A percentile compares a stretch with the other conserved stretches of the same genome.
These are phyloP conservation scores for Geranomyces variabilis DNA, from an alignment of 192 early-diverging fungal genomes.

Conservation along the genomic window DNA sequence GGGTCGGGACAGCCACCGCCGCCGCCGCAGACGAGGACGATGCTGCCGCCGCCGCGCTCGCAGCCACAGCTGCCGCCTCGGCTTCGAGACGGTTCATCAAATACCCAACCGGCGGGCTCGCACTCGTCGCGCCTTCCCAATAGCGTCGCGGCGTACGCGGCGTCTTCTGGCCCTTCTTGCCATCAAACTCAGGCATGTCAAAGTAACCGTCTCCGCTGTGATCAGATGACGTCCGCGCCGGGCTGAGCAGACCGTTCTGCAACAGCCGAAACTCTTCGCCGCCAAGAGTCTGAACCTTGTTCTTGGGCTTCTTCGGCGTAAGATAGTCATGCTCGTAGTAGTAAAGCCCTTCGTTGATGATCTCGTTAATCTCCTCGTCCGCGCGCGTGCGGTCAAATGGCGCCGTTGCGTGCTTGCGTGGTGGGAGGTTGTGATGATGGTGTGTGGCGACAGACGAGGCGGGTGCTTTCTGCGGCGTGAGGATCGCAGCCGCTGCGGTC, in stretches of 20 bases:
- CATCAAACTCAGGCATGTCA: not conserved
- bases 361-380: slow-evolving; percentile 83
- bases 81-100: slow-evolving; percentile 35
- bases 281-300: slow-evolving; percentile 22
- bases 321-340: slow-evolving; percentile 70
- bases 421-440: slow-evolving; percentile 49
- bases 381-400: slow-evolving; percentile 78
- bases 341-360: slow-evolving; percentile 96
- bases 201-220: slow-evolving; percentile 1
- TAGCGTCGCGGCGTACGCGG: slow-evolving; percentile 36
- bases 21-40: not conserved
- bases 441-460: not conserved
- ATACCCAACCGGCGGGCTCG: slow-evolving; percentile 56
- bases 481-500: not conserved
- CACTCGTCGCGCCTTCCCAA: slow-evolving; percentile 42
- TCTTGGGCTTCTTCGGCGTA: slow-evolving; percentile 24
- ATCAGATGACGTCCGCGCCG: not conserved
- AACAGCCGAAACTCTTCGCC: slow-evolving; percentile 19
- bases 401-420: slow-evolving; percentile 58
- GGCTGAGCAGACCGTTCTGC: slow-evolving; percentile 17
- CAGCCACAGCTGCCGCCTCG: slow-evolving; percentile 11
- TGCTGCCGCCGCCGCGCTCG: not conserved
- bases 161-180: slow-evolving; percentile 1
- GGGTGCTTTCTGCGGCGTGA: slow-evolving; percentile 1
- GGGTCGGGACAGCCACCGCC: not conserved